Evolutionary conservation across 371 early-diverging fungal genomes (phyloP).

Genomic region (Rhizopus stolonifer): DNA sequence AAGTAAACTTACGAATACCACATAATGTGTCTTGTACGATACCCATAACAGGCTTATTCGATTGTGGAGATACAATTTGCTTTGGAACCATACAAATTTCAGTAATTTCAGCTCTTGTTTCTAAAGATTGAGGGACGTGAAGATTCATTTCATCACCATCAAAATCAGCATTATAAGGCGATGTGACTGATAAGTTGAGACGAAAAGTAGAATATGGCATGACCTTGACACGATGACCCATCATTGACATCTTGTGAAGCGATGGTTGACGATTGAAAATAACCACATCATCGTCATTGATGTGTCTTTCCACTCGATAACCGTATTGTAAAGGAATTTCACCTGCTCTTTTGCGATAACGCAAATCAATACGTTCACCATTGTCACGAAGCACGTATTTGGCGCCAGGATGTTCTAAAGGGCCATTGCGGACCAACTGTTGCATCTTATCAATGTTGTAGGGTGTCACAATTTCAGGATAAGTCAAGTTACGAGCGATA

Average conservation of each 20-base stretch:
- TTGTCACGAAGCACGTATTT: conserved; percentile 97
- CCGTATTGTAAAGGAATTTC: conserved; percentile 92
- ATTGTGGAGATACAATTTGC: conserved; percentile 98
- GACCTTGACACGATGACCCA: conserved; percentile 98
- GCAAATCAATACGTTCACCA: conserved; percentile 96
- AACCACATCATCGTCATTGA: conserved; percentile 96
- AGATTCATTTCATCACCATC: conserved; percentile 99
- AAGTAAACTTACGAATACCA: conserved; percentile 96
- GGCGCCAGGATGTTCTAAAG: conserved; percentile 98
- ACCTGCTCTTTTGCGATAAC: conserved; percentile 83
- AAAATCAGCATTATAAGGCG: conserved; percentile 99
- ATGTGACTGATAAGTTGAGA: conserved; percentile 96
- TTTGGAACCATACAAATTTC: conserved; percentile 97
- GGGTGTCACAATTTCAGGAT: conserved; percentile 98
- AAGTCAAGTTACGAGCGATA: conserved; percentile 98
- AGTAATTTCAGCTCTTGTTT: conserved; percentile 93
- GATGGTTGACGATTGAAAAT: conserved; percentile 99
- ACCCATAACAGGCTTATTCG: conserved; percentile 99
- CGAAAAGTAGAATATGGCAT: conserved; percentile 99
- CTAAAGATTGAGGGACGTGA: conserved; percentile 98
- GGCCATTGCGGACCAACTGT: conserved; percentile 94
- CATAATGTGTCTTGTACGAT: conserved; percentile 99
- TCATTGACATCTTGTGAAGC: conserved; percentile 99
- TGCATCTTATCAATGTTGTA: conserved; percentile 95
- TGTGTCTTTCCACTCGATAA: conserved; percentile 96